Percentiles rank a stretch among this genome's conserved stretches.
phyloP scores from a whole-genome alignment of 495 filamentous ascomycete genomes.

The Talaromyces thailandensis region DNA sequence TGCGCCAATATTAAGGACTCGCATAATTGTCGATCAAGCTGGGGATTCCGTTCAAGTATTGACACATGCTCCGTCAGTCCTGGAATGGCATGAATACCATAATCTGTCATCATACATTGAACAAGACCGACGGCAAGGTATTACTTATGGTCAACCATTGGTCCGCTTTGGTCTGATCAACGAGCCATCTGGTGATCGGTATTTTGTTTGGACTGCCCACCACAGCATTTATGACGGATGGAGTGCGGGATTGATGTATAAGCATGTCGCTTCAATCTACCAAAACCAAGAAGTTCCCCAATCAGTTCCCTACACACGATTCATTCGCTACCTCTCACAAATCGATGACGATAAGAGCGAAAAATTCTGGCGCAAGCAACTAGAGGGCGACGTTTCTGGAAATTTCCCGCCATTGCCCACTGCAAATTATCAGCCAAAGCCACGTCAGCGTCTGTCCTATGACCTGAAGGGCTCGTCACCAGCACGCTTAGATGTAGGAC shows the following conservation, averaged over 20 bases:
- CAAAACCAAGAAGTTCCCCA: constrained; percentile 7
- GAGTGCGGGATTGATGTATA: constrained; percentile 30
- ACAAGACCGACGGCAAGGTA: constrained; percentile 21
- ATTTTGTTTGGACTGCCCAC: constrained; percentile 36
- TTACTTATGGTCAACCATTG: constrained; percentile 34
- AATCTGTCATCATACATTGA: constrained; percentile 23
- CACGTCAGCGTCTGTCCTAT: neutral
- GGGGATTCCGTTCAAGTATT: constrained; percentile 42
- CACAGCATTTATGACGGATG: constrained; percentile 57
- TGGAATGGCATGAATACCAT: constrained; percentile 10
- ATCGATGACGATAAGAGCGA: constrained; percentile 2
- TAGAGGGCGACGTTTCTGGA: constrained; percentile 12
- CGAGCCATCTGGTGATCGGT: neutral
- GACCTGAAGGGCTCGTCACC: neutral
- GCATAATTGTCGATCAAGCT: constrained; percentile 25
- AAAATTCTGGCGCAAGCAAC: constrained; percentile 23
- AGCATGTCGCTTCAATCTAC: constrained; percentile 53
- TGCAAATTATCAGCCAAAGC: neutral
- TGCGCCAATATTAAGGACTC: constrained; percentile 29
- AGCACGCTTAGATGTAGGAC: neutral
- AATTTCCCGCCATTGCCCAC: constrained; percentile 1
- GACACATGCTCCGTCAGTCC: constrained; percentile 14
- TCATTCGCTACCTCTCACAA: constrained; percentile 31
- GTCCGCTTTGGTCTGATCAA: constrained; percentile 13
- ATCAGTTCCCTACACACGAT: constrained; percentile 4